These are phyloP conservation scores for Macrotyloma uniflorum DNA, from an alignment of 306 rosid genomes.

Conservation along the genomic window DNA sequence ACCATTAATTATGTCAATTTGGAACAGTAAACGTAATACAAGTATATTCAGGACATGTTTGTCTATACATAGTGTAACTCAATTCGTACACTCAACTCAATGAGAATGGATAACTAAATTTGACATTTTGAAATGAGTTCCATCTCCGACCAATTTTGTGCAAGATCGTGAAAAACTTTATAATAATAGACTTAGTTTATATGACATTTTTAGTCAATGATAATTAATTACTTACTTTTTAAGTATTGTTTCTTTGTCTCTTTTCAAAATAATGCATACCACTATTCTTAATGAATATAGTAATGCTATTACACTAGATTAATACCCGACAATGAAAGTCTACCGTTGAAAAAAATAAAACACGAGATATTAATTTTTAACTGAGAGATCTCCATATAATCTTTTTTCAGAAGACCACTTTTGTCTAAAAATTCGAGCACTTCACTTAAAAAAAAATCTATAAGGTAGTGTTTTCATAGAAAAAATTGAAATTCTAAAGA, in stretches of 20 bases:
- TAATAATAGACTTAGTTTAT: neutral
- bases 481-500: neutral
- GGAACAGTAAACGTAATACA: neutral
- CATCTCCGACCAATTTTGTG: neutral
- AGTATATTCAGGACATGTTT: neutral
- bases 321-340: neutral
- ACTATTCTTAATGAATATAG: neutral
- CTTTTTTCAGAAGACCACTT: neutral
- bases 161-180: neutral
- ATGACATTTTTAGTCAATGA: neutral
- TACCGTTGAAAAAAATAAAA: neutral
- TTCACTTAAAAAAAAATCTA: neutral
- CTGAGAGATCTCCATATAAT: neutral
- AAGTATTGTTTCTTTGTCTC: neutral
- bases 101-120: neutral
- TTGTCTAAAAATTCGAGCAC: neutral
- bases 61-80: neutral
- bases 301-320: neutral
- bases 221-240: neutral
- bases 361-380: neutral
- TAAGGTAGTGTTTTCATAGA: neutral
- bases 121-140: conserved; percentile 9
- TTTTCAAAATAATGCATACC: neutral
- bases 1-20: neutral
- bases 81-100: neutral